These are phyloP conservation scores for Lagerstroemia speciosa DNA, from an alignment of 345 rosid species.

Conservation along the genomic window DNA sequence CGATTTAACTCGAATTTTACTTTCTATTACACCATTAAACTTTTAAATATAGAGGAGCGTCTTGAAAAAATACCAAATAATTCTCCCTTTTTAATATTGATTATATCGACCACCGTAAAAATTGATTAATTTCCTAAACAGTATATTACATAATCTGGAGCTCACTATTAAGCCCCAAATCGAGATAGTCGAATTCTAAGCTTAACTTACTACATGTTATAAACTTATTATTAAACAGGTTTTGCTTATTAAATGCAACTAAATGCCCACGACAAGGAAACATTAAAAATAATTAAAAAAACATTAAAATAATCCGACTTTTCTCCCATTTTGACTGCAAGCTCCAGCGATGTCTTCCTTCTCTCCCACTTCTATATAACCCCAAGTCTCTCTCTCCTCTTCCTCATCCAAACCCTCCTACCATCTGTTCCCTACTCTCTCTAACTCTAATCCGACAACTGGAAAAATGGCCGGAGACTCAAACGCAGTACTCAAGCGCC, in stretches of 20 bases:
- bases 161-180: too few relatives aligned
- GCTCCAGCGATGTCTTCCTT: conserved; percentile 5
- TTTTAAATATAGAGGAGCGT: too few relatives aligned
- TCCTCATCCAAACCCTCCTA: background rate
- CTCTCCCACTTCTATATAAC: conserved; percentile 41
- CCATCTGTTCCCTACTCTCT: background rate
- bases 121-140: too few relatives aligned
- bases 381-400: conserved; percentile 39
- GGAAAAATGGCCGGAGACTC: conserved; percentile 35
- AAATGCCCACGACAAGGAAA: too few relatives aligned
- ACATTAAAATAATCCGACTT: background rate
- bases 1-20: too few relatives aligned
- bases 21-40: too few relatives aligned
- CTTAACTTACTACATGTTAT: too few relatives aligned
- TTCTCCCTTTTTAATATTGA: too few relatives aligned
- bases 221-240: background rate
- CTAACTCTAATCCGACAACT: background rate
- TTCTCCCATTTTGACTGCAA: conserved; percentile 35
- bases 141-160: too few relatives aligned
- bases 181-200: too few relatives aligned
- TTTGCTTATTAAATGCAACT: background rate
- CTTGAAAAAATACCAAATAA: too few relatives aligned
- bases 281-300: background rate
- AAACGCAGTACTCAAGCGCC: conserved; percentile 33
- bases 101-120: too few relatives aligned